These are phyloP conservation scores for Penicillium verhagenii DNA, from an alignment of 495 filamentous ascomycete genomes.

Conservation along the genomic window DNA sequence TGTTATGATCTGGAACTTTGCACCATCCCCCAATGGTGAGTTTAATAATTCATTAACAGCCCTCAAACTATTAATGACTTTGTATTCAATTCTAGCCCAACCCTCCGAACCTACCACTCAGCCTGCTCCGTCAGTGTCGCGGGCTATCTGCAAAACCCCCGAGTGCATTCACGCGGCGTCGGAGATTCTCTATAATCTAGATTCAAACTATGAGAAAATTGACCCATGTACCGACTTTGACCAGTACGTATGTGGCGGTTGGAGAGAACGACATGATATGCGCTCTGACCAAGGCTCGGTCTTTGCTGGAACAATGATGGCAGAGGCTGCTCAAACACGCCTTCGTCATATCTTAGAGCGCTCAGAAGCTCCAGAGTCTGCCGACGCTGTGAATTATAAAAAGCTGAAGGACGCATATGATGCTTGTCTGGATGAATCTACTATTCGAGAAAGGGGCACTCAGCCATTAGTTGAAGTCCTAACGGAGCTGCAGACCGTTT, in stretches of 20 bases:
- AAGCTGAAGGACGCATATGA: conserved; percentile 63
- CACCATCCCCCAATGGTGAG: background rate
- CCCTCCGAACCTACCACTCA: background rate
- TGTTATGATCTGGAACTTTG: background rate
- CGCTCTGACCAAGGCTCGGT: conserved; percentile 62
- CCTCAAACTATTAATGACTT: background rate
- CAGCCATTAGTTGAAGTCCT: conserved; percentile 53
- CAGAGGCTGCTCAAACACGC: conserved; percentile 54
- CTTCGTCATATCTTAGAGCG: conserved; percentile 66
- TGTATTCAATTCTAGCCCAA: background rate
- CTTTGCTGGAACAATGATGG: conserved; percentile 59
- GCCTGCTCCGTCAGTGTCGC: background rate
- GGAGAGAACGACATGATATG: conserved; percentile 63
- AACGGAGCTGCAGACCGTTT: conserved; percentile 50
- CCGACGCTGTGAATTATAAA: conserved; percentile 62
- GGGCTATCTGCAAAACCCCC: conserved; percentile 52
- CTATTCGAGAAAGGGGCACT: conserved; percentile 52
- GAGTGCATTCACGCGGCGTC: conserved; percentile 69
- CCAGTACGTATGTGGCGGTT: conserved; percentile 67
- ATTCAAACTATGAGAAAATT: conserved; percentile 59
- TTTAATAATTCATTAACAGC: background rate
- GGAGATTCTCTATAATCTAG: conserved; percentile 64
- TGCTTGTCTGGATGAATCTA: conserved; percentile 61
- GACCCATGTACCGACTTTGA: conserved; percentile 73
- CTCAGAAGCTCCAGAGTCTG: conserved; percentile 45